Evolutionary conservation across 1,139 yeast species (phyloP).

Genomic region (Lodderomyces beijingensis): DNA sequence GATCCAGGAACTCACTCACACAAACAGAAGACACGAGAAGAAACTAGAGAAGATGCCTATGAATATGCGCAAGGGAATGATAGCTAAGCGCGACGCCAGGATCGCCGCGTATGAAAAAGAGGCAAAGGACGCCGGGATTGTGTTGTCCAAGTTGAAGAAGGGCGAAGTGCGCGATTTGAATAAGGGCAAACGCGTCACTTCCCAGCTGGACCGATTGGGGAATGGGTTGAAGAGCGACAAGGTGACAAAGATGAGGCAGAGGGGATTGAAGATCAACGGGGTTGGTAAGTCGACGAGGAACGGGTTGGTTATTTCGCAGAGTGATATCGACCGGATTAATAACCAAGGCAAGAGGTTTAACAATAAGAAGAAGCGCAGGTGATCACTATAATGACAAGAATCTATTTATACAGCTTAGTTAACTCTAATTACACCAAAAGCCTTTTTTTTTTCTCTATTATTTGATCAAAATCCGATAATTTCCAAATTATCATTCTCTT

Average conservation of each 20-base stretch:
- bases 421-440: not conserved
- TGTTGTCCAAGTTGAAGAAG: conserved; percentile 60
- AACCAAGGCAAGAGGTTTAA: conserved; percentile 5
- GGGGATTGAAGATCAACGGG: conserved; percentile 74
- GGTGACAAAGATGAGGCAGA: conserved; percentile 45
- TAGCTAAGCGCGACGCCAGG: conserved; percentile 49
- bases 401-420: not conserved
- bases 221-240: conserved; percentile 28
- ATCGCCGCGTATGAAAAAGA: conserved; percentile 62
- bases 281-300: conserved; percentile 79
- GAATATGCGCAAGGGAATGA: conserved; percentile 81
- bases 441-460: no score
- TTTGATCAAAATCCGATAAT: conserved; percentile 39
- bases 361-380: conserved; percentile 9
- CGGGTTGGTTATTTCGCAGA: conserved; percentile 71
- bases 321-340: conserved; percentile 55
- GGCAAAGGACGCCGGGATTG: conserved; percentile 85
- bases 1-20: conserved; percentile 50
- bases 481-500: conserved; percentile 52
- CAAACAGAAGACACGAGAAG: conserved; percentile 42
- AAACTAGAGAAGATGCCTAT: conserved; percentile 81
- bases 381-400: no score
- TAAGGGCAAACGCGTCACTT: conserved; percentile 51
- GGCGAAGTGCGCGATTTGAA: conserved; percentile 59
- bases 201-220: conserved; percentile 56